phyloP scores from a whole-genome alignment of 257 asterid species.

The Coffea canephora region DNA sequence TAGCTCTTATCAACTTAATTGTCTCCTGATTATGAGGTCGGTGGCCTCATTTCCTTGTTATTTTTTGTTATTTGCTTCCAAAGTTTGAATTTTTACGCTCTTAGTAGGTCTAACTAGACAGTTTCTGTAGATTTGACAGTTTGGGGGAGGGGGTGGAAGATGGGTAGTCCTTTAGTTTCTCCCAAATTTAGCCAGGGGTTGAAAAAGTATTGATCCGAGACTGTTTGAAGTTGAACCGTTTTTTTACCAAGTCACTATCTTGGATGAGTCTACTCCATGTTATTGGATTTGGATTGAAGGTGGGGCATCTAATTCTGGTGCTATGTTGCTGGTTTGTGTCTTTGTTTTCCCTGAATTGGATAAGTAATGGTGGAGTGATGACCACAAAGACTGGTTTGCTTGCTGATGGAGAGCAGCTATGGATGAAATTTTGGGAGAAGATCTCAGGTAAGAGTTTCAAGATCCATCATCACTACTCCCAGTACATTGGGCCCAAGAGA shows the following conservation, averaged over 20 bases:
- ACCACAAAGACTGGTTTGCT: slow-evolving; percentile 50
- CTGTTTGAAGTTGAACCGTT: slow-evolving; percentile 17
- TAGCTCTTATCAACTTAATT: slow-evolving; percentile 8
- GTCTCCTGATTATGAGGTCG: slow-evolving; percentile 20
- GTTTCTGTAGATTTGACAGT: slow-evolving; percentile 23
- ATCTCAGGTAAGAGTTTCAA: slow-evolving; percentile 43
- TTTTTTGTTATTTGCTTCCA: slow-evolving; percentile 16
- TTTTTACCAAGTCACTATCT: slow-evolving; percentile 17
- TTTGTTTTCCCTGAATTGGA: slow-evolving; percentile 66
- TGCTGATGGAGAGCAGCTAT: slow-evolving; percentile 55
- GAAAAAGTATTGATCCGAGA: slow-evolving; percentile 16
- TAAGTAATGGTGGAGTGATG: slow-evolving; percentile 66
- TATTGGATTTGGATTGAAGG: slow-evolving; percentile 77
- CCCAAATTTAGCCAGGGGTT: slow-evolving; percentile 10
- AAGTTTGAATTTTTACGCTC: slow-evolving; percentile 23
- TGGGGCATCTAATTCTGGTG: slow-evolving; percentile 67
- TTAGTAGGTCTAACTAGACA: slow-evolving; percentile 15
- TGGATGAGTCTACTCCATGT: slow-evolving; percentile 81
- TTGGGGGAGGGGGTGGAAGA: slow-evolving; percentile 2
- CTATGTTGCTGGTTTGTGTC: slow-evolving; percentile 73
- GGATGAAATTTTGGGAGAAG: slow-evolving; percentile 63
- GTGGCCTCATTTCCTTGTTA: slow-evolving; percentile 16
- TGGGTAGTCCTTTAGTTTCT: slow-evolving; percentile 11
- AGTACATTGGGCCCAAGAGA: slow-evolving; percentile 46
- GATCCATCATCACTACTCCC: slow-evolving; percentile 58